A percentile compares a stretch with the other conserved stretches of the same genome.
phyloP scores from a whole-genome alignment of 2,329 filamentous ascomycete species.

The Fusarium liriodendri region DNA sequence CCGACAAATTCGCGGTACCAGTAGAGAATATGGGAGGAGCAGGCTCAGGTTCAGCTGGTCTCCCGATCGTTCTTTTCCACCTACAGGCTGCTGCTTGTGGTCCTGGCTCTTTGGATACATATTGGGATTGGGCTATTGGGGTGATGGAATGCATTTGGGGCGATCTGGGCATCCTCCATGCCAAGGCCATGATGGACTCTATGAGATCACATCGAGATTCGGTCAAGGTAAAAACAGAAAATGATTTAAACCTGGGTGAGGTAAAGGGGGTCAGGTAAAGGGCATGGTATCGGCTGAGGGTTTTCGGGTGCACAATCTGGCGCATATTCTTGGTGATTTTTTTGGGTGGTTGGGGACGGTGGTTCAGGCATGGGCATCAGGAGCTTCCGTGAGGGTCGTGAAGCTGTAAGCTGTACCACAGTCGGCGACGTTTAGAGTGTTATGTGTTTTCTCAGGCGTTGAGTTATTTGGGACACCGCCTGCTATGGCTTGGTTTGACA shows the following conservation, averaged over 20 bases:
- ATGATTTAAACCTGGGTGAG: neutral
- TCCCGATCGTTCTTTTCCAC: conserved; percentile 62
- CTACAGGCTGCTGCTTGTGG: conserved; percentile 60
- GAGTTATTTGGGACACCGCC: neutral
- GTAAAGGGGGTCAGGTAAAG: neutral
- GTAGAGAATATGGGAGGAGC: conserved; percentile 52
- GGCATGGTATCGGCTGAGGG: neutral
- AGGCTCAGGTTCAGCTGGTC: conserved; percentile 59
- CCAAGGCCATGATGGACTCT: conserved; percentile 56
- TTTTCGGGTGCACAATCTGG: neutral
- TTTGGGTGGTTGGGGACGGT: neutral
- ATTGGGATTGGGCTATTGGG: conserved; percentile 58
- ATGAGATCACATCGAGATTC: conserved; percentile 48
- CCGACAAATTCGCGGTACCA: conserved; percentile 49
- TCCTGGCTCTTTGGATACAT: conserved; percentile 55
- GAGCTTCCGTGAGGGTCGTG: neutral
- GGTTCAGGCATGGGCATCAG: conserved; percentile 5
- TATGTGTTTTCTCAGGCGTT: conserved; percentile 10
- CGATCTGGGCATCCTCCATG: conserved; percentile 64
- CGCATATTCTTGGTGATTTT: conserved; percentile 23
- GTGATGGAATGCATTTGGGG: conserved; percentile 62
- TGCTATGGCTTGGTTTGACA: neutral
- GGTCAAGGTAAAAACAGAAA: conserved; percentile 17
- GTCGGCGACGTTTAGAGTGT: conserved; percentile 2
- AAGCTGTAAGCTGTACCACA: neutral